Base-by-base conservation (phyloP, 768 basidiomycete genomes). In the Mycena belliarum region DNA sequence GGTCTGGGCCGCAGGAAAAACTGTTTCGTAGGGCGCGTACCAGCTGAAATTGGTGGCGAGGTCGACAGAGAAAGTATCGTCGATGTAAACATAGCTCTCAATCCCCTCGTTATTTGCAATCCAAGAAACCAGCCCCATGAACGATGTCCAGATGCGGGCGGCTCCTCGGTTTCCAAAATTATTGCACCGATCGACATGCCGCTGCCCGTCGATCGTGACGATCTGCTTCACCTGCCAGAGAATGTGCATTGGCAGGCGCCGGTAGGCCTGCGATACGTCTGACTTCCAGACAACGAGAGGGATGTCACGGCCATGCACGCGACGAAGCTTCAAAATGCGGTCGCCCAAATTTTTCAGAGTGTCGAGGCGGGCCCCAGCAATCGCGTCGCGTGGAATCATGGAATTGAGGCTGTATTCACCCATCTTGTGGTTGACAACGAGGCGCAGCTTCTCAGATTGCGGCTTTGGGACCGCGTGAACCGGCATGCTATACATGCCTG, bases 401-500 rank as follows among this genome's bases (percentile, higher is more conserved):
- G 12, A 35, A 14, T 35, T 35, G 10, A 35, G 15, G 16, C 74
- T 64, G 61, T 57, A 72, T 0, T 53, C 33, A 0, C 76, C 76
- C 0, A 69, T 66, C 42, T 68, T 73, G 11, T 81, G 79, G 54
- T 82, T 66, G 10, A 66, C 70, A 10, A 82, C 65, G 0, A 82
- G 67, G 0, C 72, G 59, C 3, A 76, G 58, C 25, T 79, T 75
- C 21, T 63, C 63, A 0, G 75, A 67, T 0, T 59, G 44, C 0
- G 68, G 62, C 33, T 78, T 78, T 0, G 76, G 79, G 0, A 82
- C 72, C 0, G 70, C 72, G 37, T 72, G 63, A 0, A 79, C 62
- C 0, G 77, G 81, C 44, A 72, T 69, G 25, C 62, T 66, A 40
- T 74, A 72, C 79, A 83, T 82, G 0, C 79, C 78, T 0, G 75